A percentile compares a stretch with the other conserved stretches of the same genome.
These are phyloP conservation scores for Podila verticillata DNA, from an alignment of 192 early-diverging fungal species.

Conservation along the genomic window DNA sequence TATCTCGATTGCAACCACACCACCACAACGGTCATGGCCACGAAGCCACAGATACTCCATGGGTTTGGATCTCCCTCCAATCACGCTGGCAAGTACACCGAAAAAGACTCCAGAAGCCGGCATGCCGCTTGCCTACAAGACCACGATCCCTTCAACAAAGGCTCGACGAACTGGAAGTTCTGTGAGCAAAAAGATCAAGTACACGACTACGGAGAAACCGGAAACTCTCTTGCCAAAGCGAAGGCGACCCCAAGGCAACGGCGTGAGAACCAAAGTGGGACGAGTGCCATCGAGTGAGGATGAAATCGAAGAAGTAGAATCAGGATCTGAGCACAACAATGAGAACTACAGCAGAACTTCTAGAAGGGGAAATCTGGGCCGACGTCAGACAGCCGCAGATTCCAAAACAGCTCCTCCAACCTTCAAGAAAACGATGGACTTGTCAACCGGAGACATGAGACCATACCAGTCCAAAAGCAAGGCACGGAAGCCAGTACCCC, in stretches of 20 bases:
- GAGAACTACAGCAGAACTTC: no score
- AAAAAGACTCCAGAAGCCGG: conserved; percentile 39
- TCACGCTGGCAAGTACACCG: conserved; percentile 15
- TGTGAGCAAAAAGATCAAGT: not conserved
- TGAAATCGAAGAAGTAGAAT: no score
- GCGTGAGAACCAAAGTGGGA: no score
- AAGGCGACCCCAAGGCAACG: no score
- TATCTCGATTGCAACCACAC: conserved; percentile 11
- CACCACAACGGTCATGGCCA: conserved; percentile 7
- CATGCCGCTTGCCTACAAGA: conserved; percentile 16
- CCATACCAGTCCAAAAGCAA: not conserved
- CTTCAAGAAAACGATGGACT: no score
- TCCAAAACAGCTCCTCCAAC: no score
- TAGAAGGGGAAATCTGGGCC: no score
- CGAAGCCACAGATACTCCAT: not conserved
- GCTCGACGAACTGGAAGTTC: not conserved
- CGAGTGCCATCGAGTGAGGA: no score
- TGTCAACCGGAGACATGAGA: conserved; percentile 1
- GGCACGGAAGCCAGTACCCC: not conserved
- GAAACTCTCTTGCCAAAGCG: no score
- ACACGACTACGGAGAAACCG: conserved; percentile 3
- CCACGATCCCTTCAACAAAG: not conserved
- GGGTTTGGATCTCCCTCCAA: conserved; percentile 3
- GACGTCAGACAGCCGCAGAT: no score
- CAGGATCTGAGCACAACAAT: no score